Evolutionary conservation across 352 stramenopile species (phyloP), one percentile per base, ranked within the genome.

Genomic region (Pythium aphanidermatum): DNA sequence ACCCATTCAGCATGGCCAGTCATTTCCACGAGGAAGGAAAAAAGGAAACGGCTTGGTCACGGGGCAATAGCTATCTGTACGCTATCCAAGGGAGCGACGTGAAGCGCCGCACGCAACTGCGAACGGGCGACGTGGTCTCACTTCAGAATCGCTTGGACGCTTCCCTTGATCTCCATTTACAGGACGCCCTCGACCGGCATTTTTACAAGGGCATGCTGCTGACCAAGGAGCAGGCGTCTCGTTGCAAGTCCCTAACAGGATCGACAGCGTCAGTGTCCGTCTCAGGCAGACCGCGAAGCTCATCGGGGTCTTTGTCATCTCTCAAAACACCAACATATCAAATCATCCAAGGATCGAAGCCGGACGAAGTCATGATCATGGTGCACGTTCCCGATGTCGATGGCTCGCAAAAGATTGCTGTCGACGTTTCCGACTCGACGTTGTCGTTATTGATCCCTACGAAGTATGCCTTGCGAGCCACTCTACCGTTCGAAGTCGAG

Each of bases 61-160:
- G 74, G 7, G 75, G 62, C 30, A 87, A 79, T 46, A 90, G 75
- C 47, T 87, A 84, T 24, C 37, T 86, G 21, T 87, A 87, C 46
- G 75, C 57, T 4, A 52, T 86, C 13, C 62, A 66, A 25, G 78
- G 71, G 3, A 26, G 47, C 5, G 67, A 87, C n/a, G 25, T 21
- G 5, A 27, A 16, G 17, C 74, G 71, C 1, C 55, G 61, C 5
- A 5, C 63, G 12, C 26, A 46, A 0, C 31, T 82, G 0, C 21
- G 44, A 0, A 3, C 23, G 7, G 63, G 67, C 11, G 65, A 78
- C 27, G 32, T 76, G 4, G 19, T 19, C 0, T 39, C 46, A 1
- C 51, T 91, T 5, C 63, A 71, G 16, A 63, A 60, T n/a, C 58
- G 64, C 31, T 45, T 86, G 3, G 67, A 84, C 35, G 56, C 45